A percentile compares a stretch with the other conserved stretches of the same genome.
Conservation (phyloP, 2,329 filamentous ascomycete species). For the Ceratocystis albifundus region DNA sequence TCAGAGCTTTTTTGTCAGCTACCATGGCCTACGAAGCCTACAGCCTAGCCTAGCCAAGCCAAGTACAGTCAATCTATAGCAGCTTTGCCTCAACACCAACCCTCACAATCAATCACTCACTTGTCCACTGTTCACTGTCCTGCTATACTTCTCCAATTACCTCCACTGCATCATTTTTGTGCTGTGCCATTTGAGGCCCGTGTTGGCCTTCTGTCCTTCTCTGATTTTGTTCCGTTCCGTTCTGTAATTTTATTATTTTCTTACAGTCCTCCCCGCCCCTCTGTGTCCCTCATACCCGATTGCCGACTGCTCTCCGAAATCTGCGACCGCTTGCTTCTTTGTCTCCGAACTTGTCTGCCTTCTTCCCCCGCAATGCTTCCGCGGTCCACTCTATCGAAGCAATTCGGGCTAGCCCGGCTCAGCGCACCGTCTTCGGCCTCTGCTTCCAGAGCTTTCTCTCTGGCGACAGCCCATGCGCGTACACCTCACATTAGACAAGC, state of each 20-base stretch:
- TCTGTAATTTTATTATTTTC: slow-evolving; percentile 3
- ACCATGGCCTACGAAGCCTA: background rate
- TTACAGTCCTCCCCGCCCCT: background rate
- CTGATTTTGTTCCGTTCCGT: background rate
- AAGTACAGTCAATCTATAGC: no score
- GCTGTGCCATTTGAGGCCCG: slow-evolving; percentile 1
- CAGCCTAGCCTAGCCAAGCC: background rate
- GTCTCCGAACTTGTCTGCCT: background rate
- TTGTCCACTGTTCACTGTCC: background rate
- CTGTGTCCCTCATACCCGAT: background rate
- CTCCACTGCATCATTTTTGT: background rate
- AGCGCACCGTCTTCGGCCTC: slow-evolving; percentile 11
- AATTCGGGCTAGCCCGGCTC: slow-evolving; percentile 17
- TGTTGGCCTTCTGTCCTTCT: slow-evolving; percentile 1
- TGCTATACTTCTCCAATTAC: background rate
- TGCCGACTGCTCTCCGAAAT: background rate
- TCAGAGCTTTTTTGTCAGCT: background rate
- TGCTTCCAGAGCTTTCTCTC: slow-evolving; percentile 14
- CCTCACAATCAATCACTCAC: background rate
- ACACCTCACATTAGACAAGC: slow-evolving; percentile 19
- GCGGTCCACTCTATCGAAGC: slow-evolving; percentile 19
- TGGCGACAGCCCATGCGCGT: slow-evolving; percentile 13
- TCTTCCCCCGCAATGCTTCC: slow-evolving; percentile 20
- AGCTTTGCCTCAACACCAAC: no score
- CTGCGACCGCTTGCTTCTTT: background rate